Conservation (phyloP, 495 filamentous ascomycete species). For the Aspergillus ostianus region DNA sequence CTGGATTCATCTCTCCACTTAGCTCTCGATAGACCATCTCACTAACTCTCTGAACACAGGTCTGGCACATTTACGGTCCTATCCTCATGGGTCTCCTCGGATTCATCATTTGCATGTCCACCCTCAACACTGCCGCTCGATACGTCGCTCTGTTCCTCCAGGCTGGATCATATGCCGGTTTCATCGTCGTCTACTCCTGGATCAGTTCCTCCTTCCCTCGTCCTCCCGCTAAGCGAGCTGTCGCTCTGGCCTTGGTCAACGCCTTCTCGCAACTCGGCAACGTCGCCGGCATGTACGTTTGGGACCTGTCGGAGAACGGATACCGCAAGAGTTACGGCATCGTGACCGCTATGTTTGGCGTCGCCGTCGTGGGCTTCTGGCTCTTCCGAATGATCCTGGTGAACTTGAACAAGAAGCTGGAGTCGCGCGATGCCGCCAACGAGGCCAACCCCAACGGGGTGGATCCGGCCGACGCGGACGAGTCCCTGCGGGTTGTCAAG, state of each 20-base stretch:
- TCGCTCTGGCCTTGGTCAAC: constrained; percentile 79
- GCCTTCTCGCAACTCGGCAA: constrained; percentile 56
- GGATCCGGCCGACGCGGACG: constrained; percentile 18
- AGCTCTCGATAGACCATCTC: constrained; percentile 1
- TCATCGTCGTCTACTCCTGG: constrained; percentile 74
- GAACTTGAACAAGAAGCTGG: constrained; percentile 65
- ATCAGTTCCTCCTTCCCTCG: constrained; percentile 76
- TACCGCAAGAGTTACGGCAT: constrained; percentile 38
- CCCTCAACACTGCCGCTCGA: constrained; percentile 59
- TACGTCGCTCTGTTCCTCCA: constrained; percentile 83
- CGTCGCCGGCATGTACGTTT: constrained; percentile 35
- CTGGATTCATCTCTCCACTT: constrained; percentile 52
- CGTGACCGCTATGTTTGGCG: constrained; percentile 34
- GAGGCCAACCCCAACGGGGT: constrained; percentile 18
- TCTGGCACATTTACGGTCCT: constrained; percentile 69
- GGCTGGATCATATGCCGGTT: constrained; percentile 53
- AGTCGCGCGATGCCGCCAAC: constrained; percentile 39
- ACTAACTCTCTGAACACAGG: constrained; percentile 32
- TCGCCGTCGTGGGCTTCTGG: constrained; percentile 30
- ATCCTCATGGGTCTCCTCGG: constrained; percentile 65
- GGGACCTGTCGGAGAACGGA: constrained; percentile 30
- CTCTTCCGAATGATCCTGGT: constrained; percentile 59
- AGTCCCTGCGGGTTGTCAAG: constrained; percentile 32
- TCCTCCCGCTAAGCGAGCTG: constrained; percentile 79
- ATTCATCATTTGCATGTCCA: constrained; percentile 74